phyloP scores from a whole-genome alignment of 768 basidiomycete species.

The Phlebiopsis gigantea region DNA sequence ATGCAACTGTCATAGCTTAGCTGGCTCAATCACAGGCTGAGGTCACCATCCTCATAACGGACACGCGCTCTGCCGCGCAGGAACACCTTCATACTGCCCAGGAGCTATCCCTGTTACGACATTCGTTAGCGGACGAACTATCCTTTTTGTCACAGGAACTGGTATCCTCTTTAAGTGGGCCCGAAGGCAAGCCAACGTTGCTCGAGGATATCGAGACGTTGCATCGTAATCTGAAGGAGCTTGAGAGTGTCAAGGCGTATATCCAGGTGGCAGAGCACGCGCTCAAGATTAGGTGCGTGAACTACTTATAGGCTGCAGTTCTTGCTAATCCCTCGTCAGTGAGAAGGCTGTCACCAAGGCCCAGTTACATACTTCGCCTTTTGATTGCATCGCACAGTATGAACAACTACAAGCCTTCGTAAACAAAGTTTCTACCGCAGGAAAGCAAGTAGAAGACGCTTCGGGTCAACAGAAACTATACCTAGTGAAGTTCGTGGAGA shows the following conservation, averaged over 20 bases:
- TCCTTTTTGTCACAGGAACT: conserved; percentile 61
- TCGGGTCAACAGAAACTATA: conserved; percentile 48
- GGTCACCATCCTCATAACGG: conserved; percentile 40
- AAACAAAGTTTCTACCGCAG: conserved; percentile 38
- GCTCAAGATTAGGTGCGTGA: conserved; percentile 62
- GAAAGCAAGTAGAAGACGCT: conserved; percentile 39
- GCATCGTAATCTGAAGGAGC: conserved; percentile 70
- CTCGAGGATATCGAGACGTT: conserved; percentile 79
- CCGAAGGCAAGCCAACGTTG: conserved; percentile 52
- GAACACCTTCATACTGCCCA: conserved; percentile 59
- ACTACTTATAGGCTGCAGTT: not conserved
- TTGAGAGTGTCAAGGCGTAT: conserved; percentile 73
- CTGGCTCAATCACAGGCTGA: conserved; percentile 46
- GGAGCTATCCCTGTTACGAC: conserved; percentile 69
- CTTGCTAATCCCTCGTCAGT: conserved; percentile 30
- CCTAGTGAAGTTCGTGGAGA: conserved; percentile 56
- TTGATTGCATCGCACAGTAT: conserved; percentile 49
- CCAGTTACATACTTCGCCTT: conserved; percentile 27
- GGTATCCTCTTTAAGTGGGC: conserved; percentile 47
- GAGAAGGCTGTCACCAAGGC: conserved; percentile 55
- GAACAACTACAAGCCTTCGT: conserved; percentile 60
- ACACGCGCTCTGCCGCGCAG: conserved; percentile 43
- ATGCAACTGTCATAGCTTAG: conserved; percentile 46
- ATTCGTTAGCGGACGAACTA: conserved; percentile 75
- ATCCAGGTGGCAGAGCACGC: conserved; percentile 68